Evolutionary conservation across 2,329 filamentous ascomycete genomes (phyloP), one percentile per base, ranked within the genome.

Genomic region (Mycosphaerella sp.): DNA sequence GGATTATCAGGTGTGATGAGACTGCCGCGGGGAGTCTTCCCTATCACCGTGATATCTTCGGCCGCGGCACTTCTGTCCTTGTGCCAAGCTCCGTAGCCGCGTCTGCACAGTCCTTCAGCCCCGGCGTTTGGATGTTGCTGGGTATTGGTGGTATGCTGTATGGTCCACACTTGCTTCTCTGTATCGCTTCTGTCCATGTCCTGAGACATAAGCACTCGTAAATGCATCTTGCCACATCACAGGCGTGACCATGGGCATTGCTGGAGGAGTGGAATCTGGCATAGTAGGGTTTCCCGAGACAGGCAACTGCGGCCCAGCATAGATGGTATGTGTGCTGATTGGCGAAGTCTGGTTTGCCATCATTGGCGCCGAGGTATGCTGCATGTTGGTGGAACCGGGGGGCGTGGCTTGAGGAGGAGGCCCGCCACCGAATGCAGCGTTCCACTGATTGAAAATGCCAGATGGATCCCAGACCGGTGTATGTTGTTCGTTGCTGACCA

Each of bases 361-460:
- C 68, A 72, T 58, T 11, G 63, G 56, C 26, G 59, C 57, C 36
- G 62, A 59, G 4, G 54, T 59, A 46, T 58, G 56, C 49, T 62
- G 58, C 52, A 62, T 54, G 32, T 44, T 53, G 21, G 57, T 55
- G 32, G 62, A 45, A 67, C 67, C 52, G 41, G 72, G 72, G 60
- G 73, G 73, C 50, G 73, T 73, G 34, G 72, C 70, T 62, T 74
- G 73, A 45, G 72, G 70, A 48, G 71, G 68, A 51, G 69, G 65
- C 56, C 70, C 83, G 71, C 85, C 87, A 77, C 89, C 88, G 75
- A 96, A 97, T 61, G 92, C 91, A 67, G 87, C 85, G 72, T 95
- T 91, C 91, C 92, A 97, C 77, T 95, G 89, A 71, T 91, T 95
- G 66, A 59, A 62, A 55, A 69, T 68, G 38, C 66, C 64, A 23